Conservation (phyloP, 257 asterid species). For the Dorcoceras hygrometricum region DNA sequence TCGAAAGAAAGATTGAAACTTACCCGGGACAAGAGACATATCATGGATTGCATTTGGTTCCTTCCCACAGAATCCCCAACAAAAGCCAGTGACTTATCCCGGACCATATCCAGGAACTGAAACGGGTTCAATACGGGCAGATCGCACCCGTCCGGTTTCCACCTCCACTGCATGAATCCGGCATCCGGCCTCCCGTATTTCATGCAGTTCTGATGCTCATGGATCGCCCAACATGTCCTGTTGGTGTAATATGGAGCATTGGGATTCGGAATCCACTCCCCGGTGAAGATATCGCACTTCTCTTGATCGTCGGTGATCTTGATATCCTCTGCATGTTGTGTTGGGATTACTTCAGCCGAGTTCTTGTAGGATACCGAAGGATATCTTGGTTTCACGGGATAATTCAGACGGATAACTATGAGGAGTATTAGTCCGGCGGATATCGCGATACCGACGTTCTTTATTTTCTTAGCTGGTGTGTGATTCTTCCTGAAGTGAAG, state of each 20-base stretch:
- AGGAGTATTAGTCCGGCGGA: conserved; percentile 33
- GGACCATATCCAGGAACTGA: conserved; percentile 46
- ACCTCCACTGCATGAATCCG: conserved; percentile 49
- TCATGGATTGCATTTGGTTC: conserved; percentile 64
- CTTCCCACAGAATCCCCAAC: conserved; percentile 67
- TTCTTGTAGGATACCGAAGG: conserved; percentile 23
- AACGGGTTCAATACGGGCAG: conserved; percentile 44
- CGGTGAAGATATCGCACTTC: conserved; percentile 42
- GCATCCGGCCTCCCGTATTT: conserved; percentile 54
- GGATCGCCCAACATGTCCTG: conserved; percentile 55
- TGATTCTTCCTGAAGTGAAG: conserved; percentile 21
- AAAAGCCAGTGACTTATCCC: conserved; percentile 50
- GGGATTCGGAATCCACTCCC: conserved; percentile 55
- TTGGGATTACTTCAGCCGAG: conserved; percentile 13
- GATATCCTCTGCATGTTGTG: conserved; percentile 24
- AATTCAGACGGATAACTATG: conserved; percentile 37
- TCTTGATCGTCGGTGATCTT: conserved; percentile 20
- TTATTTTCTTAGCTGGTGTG: conserved; percentile 22
- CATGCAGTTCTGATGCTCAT: conserved; percentile 69
- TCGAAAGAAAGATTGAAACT: not conserved
- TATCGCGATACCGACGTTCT: conserved; percentile 13
- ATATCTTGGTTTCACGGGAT: conserved; percentile 24
- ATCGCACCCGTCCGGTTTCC: conserved; percentile 59
- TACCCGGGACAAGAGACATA: conserved; percentile 59
- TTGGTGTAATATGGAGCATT: conserved; percentile 57